phyloP scores from a whole-genome alignment of 139 green algal genomes.

The Eudorina sp. region DNA sequence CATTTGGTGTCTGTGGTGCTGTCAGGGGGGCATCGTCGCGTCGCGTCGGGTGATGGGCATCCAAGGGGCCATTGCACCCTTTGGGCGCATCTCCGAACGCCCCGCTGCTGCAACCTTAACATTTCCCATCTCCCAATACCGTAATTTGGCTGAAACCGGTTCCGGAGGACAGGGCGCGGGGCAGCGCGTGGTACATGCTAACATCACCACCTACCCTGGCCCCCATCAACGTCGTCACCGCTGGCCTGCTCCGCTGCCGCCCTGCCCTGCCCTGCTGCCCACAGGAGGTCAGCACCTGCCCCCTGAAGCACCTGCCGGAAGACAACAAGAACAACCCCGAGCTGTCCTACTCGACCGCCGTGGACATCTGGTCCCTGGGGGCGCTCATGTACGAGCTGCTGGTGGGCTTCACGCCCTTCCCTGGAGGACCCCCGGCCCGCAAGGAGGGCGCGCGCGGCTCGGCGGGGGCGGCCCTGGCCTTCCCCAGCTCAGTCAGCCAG shows the following conservation, averaged over 20 bases:
- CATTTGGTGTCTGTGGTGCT: too few relatives aligned
- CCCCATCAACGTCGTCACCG: neutral
- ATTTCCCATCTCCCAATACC: too few relatives aligned
- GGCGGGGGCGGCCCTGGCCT: neutral
- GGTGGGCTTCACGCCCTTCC: slow-evolving; percentile 42
- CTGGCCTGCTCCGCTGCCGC: slow-evolving; percentile 32
- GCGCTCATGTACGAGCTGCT: slow-evolving; percentile 72
- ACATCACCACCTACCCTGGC: neutral
- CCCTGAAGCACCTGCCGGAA: slow-evolving; percentile 57
- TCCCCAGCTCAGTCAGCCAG: slow-evolving; percentile 27
- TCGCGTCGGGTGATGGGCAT: too few relatives aligned
- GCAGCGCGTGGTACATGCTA: neutral
- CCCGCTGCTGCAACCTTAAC: neutral
- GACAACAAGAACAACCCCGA: slow-evolving; percentile 62
- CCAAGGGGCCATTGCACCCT: too few relatives aligned
- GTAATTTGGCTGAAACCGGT: neutral
- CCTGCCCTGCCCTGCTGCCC: neutral
- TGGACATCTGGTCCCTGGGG: slow-evolving; percentile 63
- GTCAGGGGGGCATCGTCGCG: too few relatives aligned
- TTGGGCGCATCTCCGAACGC: too few relatives aligned
- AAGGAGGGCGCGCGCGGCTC: neutral
- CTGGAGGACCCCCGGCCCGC: neutral
- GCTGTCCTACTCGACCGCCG: slow-evolving; percentile 56
- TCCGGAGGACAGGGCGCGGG: neutral
- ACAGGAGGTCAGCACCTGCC: slow-evolving; percentile 59